Base-by-base conservation (phyloP, 1,284 basidiomycete species). In the Ceraceosorus guamensis region DNA sequence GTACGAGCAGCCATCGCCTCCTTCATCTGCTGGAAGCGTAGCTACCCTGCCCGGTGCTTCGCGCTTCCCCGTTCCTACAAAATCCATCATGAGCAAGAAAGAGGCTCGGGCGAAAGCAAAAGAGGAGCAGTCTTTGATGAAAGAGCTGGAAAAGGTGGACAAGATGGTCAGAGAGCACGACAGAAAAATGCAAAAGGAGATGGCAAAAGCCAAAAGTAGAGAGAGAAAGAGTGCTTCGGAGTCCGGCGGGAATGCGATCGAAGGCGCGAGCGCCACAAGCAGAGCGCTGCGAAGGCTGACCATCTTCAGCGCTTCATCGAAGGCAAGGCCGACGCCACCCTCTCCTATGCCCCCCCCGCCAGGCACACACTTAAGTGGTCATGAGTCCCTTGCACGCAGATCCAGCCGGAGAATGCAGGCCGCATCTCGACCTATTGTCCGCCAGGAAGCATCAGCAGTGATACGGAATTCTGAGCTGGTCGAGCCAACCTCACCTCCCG, bases 111-210 rank as follows among this genome's bases (percentile, higher is more conserved):
- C 56, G 11, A 56, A 56, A n/a, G 58, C 55, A 7, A 70, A 70
- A 41, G 59, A 68, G 48, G 68, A 70, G 39, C 41, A 58, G 13
- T 60, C 62, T 0, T 57, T 70, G 8, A 67, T 68, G 47, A 62
- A 63, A 37, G 59, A 70, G 33, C 51, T 67, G 18, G 62, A 65
- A 34, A 52, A 53, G 2, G 50, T 68, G 7, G 62, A 68, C 35
- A 53, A 50, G 46, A 57, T 70, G 48, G 68, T 70, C 18, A 55
- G 59, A 39, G 53, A 65, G 52, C 67, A 70, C 50, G 68, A 70
- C 31, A 32, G 49, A 41, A 67, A 65, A 51, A 53, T 60, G 10
- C 39, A 46, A 6, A 67, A 63, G 50, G 57, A 41, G 37, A n/a
- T n/a, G 8, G 37, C 8, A n/a, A 8, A n/a, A 8, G 37, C 37